A percentile compares a stretch with the other conserved stretches of the same genome.
These are phyloP conservation scores for Austropuccinia psidii DNA, from an alignment of 1,284 basidiomycete genomes.

Conservation along the genomic window DNA sequence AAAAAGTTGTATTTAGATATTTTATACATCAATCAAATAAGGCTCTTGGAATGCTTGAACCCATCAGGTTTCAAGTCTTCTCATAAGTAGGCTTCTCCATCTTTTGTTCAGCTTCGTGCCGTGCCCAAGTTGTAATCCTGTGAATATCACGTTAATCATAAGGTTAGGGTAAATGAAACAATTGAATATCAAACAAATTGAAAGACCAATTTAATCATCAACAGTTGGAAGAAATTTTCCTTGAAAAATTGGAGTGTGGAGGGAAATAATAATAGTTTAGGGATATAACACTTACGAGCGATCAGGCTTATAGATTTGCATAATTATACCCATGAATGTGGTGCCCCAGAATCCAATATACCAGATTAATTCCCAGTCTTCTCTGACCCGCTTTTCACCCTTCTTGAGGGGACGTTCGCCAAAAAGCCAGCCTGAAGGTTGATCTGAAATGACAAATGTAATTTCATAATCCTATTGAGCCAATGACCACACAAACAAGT, in stretches of 20 bases:
- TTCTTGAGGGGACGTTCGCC: slow-evolving; percentile 14
- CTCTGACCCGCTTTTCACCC: slow-evolving; percentile 25
- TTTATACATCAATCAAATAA: too few relatives aligned
- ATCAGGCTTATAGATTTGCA: slow-evolving; percentile 35
- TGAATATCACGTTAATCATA: too few relatives aligned
- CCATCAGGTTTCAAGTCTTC: slow-evolving; percentile 24
- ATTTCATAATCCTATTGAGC: too few relatives aligned
- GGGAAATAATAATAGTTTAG: neutral
- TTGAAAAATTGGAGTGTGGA: neutral
- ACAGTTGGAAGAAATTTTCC: neutral
- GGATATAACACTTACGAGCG: slow-evolving; percentile 12
- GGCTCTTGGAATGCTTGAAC: too few relatives aligned
- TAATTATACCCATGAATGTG: slow-evolving; percentile 10
- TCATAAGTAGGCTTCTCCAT: slow-evolving; percentile 32
- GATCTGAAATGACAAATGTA: too few relatives aligned
- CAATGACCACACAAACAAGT: too few relatives aligned
- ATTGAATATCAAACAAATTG: neutral
- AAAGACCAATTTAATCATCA: neutral
- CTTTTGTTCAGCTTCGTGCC: slow-evolving; percentile 27
- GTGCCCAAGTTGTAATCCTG: slow-evolving; percentile 32
- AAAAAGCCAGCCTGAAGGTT: slow-evolving; percentile 35
- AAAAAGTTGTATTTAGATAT: too few relatives aligned
- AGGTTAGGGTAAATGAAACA: neutral
- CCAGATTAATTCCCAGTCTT: slow-evolving; percentile 34
- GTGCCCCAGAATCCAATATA: slow-evolving; percentile 36